These are phyloP conservation scores for Dillenia turbinata DNA, from an alignment of 164 flowering plant genomes.

Conservation along the genomic window DNA sequence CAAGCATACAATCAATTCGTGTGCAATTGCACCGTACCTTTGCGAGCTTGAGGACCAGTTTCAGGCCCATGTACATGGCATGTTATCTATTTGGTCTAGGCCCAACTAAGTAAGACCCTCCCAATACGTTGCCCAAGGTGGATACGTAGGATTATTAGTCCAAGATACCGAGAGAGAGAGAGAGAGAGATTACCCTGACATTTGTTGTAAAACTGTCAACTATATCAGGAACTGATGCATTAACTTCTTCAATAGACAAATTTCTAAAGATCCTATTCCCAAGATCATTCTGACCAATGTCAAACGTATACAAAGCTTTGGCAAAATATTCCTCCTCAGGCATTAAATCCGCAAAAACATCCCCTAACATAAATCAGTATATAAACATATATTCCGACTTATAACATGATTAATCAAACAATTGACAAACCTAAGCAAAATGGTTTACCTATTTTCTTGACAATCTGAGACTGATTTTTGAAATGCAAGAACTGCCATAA, in stretches of 20 bases:
- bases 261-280: slow-evolving; percentile 27
- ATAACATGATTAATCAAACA: too few species aligned
- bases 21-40: too few species aligned
- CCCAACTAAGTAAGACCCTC: too few species aligned
- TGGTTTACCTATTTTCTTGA: slow-evolving; percentile 10
- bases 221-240: slow-evolving; percentile 33
- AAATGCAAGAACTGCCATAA: slow-evolving; percentile 12
- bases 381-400: too few species aligned
- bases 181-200: slow-evolving; percentile 15
- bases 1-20: not conserved
- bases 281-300: slow-evolving; percentile 50
- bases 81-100: too few species aligned
- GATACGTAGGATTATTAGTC: not conserved
- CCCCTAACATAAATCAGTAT: slow-evolving; percentile 9
- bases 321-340: slow-evolving; percentile 28
- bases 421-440: not conserved
- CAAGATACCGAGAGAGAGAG: too few species aligned
- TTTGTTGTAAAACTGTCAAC: slow-evolving; percentile 14
- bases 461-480: slow-evolving; percentile 5
- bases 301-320: slow-evolving; percentile 38
- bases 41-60: too few species aligned
- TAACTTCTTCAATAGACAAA: slow-evolving; percentile 28
- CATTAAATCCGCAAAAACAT: slow-evolving; percentile 14
- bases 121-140: too few species aligned
- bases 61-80: too few species aligned